These are phyloP conservation scores for Oxytropis ochrocephala DNA, from an alignment of 306 rosid species.

Conservation along the genomic window DNA sequence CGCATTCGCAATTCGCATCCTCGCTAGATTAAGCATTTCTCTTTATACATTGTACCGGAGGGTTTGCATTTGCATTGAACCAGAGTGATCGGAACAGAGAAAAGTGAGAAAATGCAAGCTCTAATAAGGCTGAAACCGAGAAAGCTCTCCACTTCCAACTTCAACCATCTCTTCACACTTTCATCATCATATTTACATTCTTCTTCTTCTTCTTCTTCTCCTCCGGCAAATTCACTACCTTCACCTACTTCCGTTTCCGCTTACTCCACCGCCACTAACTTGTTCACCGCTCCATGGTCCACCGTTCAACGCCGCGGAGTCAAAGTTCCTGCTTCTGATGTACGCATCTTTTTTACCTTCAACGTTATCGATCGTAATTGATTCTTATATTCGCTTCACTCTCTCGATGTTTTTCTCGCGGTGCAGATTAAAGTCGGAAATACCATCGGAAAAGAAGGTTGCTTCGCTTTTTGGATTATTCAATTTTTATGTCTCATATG, in stretches of 20 bases:
- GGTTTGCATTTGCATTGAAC: not conserved
- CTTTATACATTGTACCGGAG: too few species aligned
- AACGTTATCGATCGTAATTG: not conserved
- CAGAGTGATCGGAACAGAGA: not conserved
- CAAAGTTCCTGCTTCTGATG: constrained; percentile 64
- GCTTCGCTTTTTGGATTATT: not conserved
- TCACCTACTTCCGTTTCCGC: constrained; percentile 14
- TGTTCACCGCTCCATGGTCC: constrained; percentile 50
- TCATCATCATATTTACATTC: not conserved
- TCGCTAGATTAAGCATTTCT: too few species aligned
- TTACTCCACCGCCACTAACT: constrained; percentile 13
- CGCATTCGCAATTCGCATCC: too few species aligned
- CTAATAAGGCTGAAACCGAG: not conserved
- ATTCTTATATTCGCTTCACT: not conserved
- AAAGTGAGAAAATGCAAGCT: constrained; percentile 11
- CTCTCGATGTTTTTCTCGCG: not conserved
- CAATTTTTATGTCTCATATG: not conserved
- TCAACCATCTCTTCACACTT: not conserved
- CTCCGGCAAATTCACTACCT: not conserved
- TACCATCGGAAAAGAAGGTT: constrained; percentile 73
- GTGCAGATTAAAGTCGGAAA: constrained; percentile 78
- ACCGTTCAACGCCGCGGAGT: constrained; percentile 53
- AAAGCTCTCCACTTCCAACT: not conserved
- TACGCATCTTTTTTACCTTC: constrained; percentile 17
- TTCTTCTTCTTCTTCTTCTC: constrained; percentile 3